These are phyloP conservation scores for Colletotrichum costaricense DNA, from an alignment of 2,329 filamentous ascomycete genomes.

Conservation along the genomic window DNA sequence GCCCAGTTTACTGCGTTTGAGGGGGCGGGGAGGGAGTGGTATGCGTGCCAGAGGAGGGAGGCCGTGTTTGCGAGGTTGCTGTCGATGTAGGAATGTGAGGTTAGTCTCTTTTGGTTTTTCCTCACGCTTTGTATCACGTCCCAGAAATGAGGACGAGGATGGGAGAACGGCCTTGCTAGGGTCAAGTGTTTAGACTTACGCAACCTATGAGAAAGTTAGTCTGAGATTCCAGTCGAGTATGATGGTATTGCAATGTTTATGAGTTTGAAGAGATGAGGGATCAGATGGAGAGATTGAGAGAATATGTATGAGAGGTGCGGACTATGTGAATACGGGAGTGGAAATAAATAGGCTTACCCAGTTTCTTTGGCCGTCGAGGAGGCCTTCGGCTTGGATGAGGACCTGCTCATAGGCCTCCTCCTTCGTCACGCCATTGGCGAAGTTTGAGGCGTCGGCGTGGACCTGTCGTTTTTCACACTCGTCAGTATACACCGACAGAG, in stretches of 20 bases:
- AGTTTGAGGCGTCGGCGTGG: conserved; percentile 84
- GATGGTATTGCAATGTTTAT: too few relatives aligned
- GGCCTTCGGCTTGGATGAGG: conserved; percentile 73
- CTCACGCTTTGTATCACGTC: too few relatives aligned
- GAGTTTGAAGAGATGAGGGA: too few relatives aligned
- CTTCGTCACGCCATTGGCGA: conserved; percentile 74
- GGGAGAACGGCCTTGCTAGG: too few relatives aligned
- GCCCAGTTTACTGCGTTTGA: conserved; percentile 82
- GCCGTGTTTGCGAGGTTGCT: conserved; percentile 84
- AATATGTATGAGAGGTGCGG: too few relatives aligned
- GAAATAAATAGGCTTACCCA: conserved; percentile 66
- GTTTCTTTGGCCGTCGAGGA: conserved; percentile 80
- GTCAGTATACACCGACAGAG: conserved; percentile 1
- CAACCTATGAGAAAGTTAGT: too few relatives aligned
- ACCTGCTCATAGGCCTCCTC: conserved; percentile 80
- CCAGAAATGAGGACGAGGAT: too few relatives aligned
- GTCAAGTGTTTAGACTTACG: too few relatives aligned
- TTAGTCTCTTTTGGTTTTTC: neutral
- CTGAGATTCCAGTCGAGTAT: too few relatives aligned
- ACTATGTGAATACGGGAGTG: too few relatives aligned
- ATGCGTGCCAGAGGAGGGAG: conserved; percentile 83
- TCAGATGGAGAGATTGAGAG: too few relatives aligned
- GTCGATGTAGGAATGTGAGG: neutral
- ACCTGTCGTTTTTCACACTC: conserved; percentile 58
- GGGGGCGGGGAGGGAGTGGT: conserved; percentile 76